Percentiles rank a stretch among this genome's conserved stretches.
Conservation (phyloP, 2,329 filamentous ascomycete genomes). For the Penicillium sp. region DNA sequence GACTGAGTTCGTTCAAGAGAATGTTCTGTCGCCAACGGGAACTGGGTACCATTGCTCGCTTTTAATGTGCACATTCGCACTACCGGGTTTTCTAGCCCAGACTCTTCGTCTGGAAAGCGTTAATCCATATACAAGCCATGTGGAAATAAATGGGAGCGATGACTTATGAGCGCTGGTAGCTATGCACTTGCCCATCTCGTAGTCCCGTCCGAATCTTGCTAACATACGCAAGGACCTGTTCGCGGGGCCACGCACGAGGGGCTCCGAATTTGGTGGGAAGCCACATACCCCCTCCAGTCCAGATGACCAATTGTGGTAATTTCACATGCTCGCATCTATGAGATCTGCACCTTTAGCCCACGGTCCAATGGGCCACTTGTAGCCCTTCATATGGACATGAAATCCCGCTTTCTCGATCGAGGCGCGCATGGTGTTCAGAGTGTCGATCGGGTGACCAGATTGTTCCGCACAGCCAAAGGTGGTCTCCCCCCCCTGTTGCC, state of each 20-base stretch:
- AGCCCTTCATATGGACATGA: slow-evolving; percentile 25
- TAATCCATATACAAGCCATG: background rate
- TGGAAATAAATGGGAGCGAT: background rate
- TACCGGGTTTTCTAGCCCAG: slow-evolving; percentile 3
- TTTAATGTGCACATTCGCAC: background rate
- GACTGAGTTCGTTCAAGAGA: too few species aligned
- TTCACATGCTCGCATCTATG: slow-evolving; percentile 40
- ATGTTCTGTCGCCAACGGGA: too few species aligned
- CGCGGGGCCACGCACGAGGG: background rate
- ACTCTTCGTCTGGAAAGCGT: background rate
- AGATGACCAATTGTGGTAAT: slow-evolving; percentile 15
- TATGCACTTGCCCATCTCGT: background rate
- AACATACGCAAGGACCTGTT: slow-evolving; percentile 2
- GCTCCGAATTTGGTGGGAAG: slow-evolving; percentile 15
- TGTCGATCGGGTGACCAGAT: background rate
- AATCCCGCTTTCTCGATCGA: slow-evolving; percentile 25
- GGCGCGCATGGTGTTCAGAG: slow-evolving; percentile 14
- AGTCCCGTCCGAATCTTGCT: background rate
- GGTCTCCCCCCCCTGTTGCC: background rate
- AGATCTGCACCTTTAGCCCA: slow-evolving; percentile 27
- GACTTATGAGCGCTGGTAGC: slow-evolving; percentile 3
- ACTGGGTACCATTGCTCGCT: background rate
- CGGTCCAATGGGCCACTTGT: slow-evolving; percentile 24
- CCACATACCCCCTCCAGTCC: slow-evolving; percentile 24
- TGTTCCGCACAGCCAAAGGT: slow-evolving; percentile 13